Conservation (phyloP, 2,329 filamentous ascomycete genomes). For the Xylaria multiplex region DNA sequence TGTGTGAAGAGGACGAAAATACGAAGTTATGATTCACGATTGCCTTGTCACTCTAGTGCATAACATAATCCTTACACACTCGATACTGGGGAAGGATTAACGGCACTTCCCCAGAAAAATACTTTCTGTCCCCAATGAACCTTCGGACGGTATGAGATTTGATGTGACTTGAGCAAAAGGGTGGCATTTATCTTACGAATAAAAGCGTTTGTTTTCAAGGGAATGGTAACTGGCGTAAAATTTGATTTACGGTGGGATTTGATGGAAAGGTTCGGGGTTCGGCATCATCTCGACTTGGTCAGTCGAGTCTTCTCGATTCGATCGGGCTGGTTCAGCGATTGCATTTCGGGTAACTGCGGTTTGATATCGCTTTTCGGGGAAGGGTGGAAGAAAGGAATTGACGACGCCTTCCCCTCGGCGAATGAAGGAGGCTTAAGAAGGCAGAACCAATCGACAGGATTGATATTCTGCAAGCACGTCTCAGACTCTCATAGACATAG, state of each 20-base stretch:
- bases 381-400: neutral
- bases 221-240: constrained; percentile 18
- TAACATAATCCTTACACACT: constrained; percentile 36
- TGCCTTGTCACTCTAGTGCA: constrained; percentile 36
- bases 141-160: constrained; percentile 37
- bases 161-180: constrained; percentile 34
- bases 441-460: constrained; percentile 39
- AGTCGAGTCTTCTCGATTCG: constrained; percentile 4
- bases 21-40: constrained; percentile 47
- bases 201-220: constrained; percentile 32
- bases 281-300: constrained; percentile 22
- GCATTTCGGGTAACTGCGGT: constrained; percentile 11
- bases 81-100: constrained; percentile 41
- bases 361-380: neutral
- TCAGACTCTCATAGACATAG: constrained; percentile 46
- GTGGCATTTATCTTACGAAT: constrained; percentile 38
- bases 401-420: neutral
- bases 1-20: constrained; percentile 23
- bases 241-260: constrained; percentile 12
- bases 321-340: constrained; percentile 9
- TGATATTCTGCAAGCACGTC: constrained; percentile 44
- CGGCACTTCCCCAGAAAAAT: constrained; percentile 40
- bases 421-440: neutral
- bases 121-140: constrained; percentile 28
- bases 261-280: constrained; percentile 25